Percentiles rank a stretch among this genome's conserved stretches.
Evolutionary conservation across 2,329 filamentous ascomycete species (phyloP).

Genomic region (Pyrenochaeta sp.): DNA sequence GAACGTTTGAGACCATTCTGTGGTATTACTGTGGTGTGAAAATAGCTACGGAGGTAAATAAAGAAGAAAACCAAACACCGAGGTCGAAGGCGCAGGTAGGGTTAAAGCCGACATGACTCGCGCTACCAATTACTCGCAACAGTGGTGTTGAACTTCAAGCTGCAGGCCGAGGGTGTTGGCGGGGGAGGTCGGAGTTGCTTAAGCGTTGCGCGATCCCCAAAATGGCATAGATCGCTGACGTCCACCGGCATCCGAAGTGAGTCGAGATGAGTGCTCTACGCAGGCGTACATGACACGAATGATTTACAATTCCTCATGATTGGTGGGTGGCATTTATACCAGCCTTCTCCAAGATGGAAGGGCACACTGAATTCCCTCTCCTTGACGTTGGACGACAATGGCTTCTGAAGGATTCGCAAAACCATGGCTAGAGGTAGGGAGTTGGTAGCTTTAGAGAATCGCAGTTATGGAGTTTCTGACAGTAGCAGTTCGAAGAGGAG

Average conservation of each 20-base stretch:
- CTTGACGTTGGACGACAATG: slow-evolving; percentile 8
- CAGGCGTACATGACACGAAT: background rate
- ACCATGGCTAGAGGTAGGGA: slow-evolving; percentile 37
- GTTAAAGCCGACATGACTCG: slow-evolving; percentile 23
- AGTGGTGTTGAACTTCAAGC: background rate
- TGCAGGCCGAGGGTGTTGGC: slow-evolving; percentile 31
- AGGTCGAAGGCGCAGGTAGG: slow-evolving; percentile 10
- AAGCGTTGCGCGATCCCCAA: slow-evolving; percentile 18
- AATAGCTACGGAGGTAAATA: slow-evolving; percentile 6
- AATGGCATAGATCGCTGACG: slow-evolving; percentile 14
- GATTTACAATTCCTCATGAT: slow-evolving; percentile 4
- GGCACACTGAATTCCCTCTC: background rate
- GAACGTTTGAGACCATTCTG: slow-evolving; percentile 26
- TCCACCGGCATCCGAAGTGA: background rate
- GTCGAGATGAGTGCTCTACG: slow-evolving; percentile 4
- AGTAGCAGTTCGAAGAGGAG: slow-evolving; percentile 42
- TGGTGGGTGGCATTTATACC: background rate
- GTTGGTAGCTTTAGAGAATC: background rate
- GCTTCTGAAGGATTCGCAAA: slow-evolving; percentile 34
- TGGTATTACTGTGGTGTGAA: background rate
- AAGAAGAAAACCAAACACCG: slow-evolving; percentile 5
- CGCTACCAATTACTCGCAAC: slow-evolving; percentile 14
- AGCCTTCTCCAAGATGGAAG: background rate
- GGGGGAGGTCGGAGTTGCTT: slow-evolving; percentile 33
- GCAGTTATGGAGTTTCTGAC: slow-evolving; percentile 18